phyloP scores from a whole-genome alignment of 2,329 filamentous ascomycete genomes.

The Cercospora sp. region DNA sequence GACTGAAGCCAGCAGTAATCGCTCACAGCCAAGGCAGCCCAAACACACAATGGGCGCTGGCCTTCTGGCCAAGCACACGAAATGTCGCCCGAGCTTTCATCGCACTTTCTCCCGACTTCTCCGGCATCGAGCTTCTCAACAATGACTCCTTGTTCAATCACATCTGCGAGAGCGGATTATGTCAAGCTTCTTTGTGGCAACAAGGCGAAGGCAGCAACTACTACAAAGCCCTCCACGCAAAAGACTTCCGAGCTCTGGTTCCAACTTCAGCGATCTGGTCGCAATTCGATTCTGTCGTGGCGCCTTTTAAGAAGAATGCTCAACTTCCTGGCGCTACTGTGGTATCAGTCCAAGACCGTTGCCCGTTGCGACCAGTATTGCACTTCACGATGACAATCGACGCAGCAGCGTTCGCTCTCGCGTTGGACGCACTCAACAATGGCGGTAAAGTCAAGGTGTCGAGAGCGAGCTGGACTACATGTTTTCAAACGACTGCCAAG shows the following conservation, averaged over 20 bases:
- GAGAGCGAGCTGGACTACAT: constrained; percentile 18
- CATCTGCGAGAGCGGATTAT: constrained; percentile 32
- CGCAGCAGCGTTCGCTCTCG: constrained; percentile 33
- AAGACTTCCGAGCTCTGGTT: constrained; percentile 30
- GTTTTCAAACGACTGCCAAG: constrained; percentile 26
- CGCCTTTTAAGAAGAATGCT: constrained; percentile 32
- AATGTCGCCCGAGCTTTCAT: constrained; percentile 32
- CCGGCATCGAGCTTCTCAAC: constrained; percentile 31
- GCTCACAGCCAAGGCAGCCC: constrained; percentile 36
- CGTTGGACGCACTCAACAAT: constrained; percentile 34
- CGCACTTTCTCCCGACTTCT: constrained; percentile 35
- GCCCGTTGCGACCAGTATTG: constrained; percentile 26
- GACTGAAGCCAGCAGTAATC: constrained; percentile 32
- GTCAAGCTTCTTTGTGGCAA: constrained; percentile 36
- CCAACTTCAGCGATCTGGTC: constrained; percentile 36
- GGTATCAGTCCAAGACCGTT: constrained; percentile 31
- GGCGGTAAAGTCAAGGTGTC: constrained; percentile 29
- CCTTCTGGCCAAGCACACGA: constrained; percentile 36
- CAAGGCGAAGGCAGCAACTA: constrained; percentile 35
- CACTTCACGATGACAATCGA: constrained; percentile 35
- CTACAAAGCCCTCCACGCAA: constrained; percentile 32
- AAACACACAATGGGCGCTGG: constrained; percentile 37
- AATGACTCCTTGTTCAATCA: constrained; percentile 25
- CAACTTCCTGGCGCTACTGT: constrained; percentile 32
- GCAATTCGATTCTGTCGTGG: constrained; percentile 34